A percentile compares a stretch with the other conserved stretches of the same genome.
Conservation (phyloP, 2,329 filamentous ascomycete species). For the Hymenoscyphus fraxineus region DNA sequence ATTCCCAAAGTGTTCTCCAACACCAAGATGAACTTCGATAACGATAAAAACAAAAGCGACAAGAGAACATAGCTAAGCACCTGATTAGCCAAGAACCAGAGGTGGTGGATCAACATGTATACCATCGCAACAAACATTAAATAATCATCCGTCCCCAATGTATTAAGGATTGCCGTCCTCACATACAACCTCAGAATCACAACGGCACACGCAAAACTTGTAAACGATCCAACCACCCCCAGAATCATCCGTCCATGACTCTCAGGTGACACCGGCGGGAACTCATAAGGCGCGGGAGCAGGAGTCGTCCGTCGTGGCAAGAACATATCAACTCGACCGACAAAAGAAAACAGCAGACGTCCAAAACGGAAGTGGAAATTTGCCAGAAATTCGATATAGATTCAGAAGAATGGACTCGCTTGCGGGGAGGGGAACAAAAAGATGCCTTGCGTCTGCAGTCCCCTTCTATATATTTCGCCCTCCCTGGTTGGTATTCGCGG, state of each 20-base stretch:
- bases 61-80: conserved; percentile 17
- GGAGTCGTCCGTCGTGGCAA: conserved; percentile 10
- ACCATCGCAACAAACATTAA: conserved; percentile 39
- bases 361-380: background rate
- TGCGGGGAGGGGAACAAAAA: background rate
- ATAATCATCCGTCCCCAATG: conserved; percentile 46
- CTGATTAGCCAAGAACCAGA: background rate
- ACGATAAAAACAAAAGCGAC: conserved; percentile 38
- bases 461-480: conserved; percentile 7
- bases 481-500: background rate
- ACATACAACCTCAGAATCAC: conserved; percentile 43
- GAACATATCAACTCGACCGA: conserved; percentile 16
- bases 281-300: background rate
- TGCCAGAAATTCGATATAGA: conserved; percentile 11
- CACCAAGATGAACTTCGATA: conserved; percentile 40
- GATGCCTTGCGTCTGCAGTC: conserved; percentile 6
- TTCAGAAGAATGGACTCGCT: background rate
- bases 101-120: conserved; percentile 16
- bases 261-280: conserved; percentile 23
- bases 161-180: conserved; percentile 41
- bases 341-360: background rate
- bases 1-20: conserved; percentile 41
- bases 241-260: conserved; percentile 38
- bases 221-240: conserved; percentile 38
- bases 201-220: conserved; percentile 35